Evolutionary conservation across 2,329 filamentous ascomycete species (phyloP), one percentile per base, ranked within the genome.

Genomic region (Fusarium staphyleae): DNA sequence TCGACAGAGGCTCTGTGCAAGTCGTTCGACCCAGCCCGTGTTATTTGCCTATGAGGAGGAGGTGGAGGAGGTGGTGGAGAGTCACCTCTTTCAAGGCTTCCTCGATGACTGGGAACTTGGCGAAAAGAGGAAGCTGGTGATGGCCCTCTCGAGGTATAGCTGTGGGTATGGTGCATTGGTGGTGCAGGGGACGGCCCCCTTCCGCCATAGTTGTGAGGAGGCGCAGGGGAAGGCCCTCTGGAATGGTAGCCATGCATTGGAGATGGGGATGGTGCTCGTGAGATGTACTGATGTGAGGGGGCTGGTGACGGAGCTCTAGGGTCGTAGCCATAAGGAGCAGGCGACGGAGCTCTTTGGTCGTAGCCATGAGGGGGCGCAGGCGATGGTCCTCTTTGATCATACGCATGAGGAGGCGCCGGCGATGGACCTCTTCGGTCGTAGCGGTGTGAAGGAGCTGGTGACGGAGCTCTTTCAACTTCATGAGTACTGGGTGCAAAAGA

Each of bases 21-120:
- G 32, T 73, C 67, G 14, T 73, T 72, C 2, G 78, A 78, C 9
- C 67, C 67, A 26, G 49, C 69, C 59, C 46, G 74, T 67, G 60
- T 66, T 15, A 77, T 81, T 72, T 92, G 91, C 7, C 92, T 87
- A 59, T 96, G 93, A 6, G 93, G 91, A 8, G 88, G 88, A 0
- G 93, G 92, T 2, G 91, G 87, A 2, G 92, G 91, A 7, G 92
- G 91, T 14, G 91, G 90, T 8, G 89, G 88, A 15, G 84, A 85
- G 33, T 83, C 81, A 30, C 77, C 75, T 36, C 78, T 72, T 15
- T 75, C 67, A 51, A 69, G 53, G 12, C 57, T 63, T 13, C 52
- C 55, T 29, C 57, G 52, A 22, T 63, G 66, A 46, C 66, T 68
- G 5, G 62, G 62, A 22, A 57, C 51, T 34, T 65, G 65, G 33